Percentiles rank a stretch among this genome's conserved stretches.
Evolutionary conservation across 2,329 filamentous ascomycete genomes (phyloP).

Genomic region (Diaporthe sp.): DNA sequence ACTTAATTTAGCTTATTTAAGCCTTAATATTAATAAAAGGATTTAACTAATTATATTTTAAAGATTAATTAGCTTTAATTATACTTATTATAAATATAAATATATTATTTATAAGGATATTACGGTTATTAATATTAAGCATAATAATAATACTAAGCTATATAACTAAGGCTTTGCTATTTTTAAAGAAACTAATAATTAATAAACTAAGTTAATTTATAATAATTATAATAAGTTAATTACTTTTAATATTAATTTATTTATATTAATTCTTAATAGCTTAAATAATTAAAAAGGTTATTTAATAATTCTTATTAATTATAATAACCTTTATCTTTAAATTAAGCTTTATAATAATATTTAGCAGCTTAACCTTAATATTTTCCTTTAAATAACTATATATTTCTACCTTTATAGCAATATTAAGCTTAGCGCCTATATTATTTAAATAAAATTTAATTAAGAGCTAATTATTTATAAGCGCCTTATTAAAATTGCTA

Average conservation of each 20-base stretch:
- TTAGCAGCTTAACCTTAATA: background rate
- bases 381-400: background rate
- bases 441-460: background rate
- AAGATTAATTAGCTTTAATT: background rate
- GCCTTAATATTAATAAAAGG: background rate
- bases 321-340: background rate
- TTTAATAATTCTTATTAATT: background rate
- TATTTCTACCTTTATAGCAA: background rate
- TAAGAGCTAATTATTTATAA: background rate
- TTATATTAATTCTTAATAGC: background rate
- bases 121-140: background rate
- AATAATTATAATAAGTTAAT: background rate
- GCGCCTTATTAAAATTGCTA: background rate
- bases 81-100: background rate
- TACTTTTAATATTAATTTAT: background rate
- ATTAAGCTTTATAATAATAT: background rate
- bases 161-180: background rate
- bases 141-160: background rate
- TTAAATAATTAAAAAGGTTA: background rate
- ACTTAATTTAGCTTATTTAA: background rate
- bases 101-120: background rate
- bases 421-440: background rate
- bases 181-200: background rate
- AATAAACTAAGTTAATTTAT: background rate
- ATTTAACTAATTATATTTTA: background rate